Evolutionary conservation across 345 rosid genomes (phyloP), one percentile per base, ranked within the genome.

Genomic region (Populus nigra): DNA sequence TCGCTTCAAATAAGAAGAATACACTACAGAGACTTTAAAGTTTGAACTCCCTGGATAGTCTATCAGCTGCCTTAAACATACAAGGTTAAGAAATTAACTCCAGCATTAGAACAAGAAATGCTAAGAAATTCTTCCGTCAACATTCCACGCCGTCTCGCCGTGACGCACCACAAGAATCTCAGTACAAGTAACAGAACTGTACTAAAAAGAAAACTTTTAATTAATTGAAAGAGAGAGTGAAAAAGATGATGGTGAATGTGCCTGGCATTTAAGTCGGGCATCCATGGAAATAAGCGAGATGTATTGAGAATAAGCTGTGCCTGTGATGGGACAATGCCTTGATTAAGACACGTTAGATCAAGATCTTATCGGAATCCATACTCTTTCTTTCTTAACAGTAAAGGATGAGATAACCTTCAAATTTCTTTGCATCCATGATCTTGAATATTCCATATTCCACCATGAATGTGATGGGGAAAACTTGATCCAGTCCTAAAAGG

Each of bases 1-100:
- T 81, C 97, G 90, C 79, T 93, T 93, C 80, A 94, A 83, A 77
- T 94, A 94, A 82, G 98, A 94, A 78, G 97, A 88, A 80, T 93
- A 94, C 0, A 94, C 83, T 50, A 78, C 87, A 70, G 93, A 85
- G 73, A 90, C 76, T 78, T 89, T 88, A 59, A 84, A 84, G 27
- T 27, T 27, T 27, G 1, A 25, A 25, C 78, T 90, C 98, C 77
- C 79, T 80, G 27, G 92, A 85, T 57, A 94, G 81, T 65, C 94
- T 81, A 12, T 87, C 87, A 31, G 95, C 97, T 65, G 90, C 93
- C 97, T 94, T 79, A 31, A 38, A 5, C 27, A 27, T 27, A 27
- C 27, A 15, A 36, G 11, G 8, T 8, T 5, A 36, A 9, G 25
- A 65, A 38, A 33, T 27, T 10, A 29, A 70, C 17, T 5, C 55